Percentiles rank a stretch among this genome's conserved stretches.
Conservation (phyloP, 2,329 filamentous ascomycete species). For the Apiospora pterosperma region DNA sequence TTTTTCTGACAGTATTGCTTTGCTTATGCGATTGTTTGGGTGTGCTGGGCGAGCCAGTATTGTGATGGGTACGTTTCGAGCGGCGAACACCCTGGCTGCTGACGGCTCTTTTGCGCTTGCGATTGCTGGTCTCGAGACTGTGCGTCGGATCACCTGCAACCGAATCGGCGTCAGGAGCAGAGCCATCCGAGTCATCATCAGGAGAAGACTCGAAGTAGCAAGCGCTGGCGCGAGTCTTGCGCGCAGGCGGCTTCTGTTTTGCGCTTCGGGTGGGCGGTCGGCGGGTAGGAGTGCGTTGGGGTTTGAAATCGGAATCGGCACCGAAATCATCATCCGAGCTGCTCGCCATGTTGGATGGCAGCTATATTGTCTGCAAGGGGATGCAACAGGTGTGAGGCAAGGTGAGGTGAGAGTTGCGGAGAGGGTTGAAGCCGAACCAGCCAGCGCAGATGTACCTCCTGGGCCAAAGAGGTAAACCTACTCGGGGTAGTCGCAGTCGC, state of each 20-base stretch:
- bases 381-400: background rate
- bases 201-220: constrained; percentile 16
- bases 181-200: background rate
- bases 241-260: constrained; percentile 23
- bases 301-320: background rate
- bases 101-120: constrained; percentile 5
- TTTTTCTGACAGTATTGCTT: background rate
- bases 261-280: constrained; percentile 23
- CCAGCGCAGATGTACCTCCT: background rate
- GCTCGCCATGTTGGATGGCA: constrained; percentile 6
- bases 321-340: constrained; percentile 10
- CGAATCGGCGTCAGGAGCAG: background rate
- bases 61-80: constrained; percentile 4
- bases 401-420: background rate
- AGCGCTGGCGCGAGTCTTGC: constrained; percentile 22
- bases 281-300: constrained; percentile 17
- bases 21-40: background rate
- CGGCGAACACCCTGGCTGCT: background rate
- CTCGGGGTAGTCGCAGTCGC: background rate
- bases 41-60: background rate
- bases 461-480: background rate
- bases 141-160: background rate
- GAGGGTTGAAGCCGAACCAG: background rate
- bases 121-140: background rate
- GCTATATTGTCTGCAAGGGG: background rate